Percentiles rank a stretch among this genome's conserved stretches.
These are phyloP conservation scores for Podila epigama DNA, from an alignment of 192 early-diverging fungal genomes.

Conservation along the genomic window DNA sequence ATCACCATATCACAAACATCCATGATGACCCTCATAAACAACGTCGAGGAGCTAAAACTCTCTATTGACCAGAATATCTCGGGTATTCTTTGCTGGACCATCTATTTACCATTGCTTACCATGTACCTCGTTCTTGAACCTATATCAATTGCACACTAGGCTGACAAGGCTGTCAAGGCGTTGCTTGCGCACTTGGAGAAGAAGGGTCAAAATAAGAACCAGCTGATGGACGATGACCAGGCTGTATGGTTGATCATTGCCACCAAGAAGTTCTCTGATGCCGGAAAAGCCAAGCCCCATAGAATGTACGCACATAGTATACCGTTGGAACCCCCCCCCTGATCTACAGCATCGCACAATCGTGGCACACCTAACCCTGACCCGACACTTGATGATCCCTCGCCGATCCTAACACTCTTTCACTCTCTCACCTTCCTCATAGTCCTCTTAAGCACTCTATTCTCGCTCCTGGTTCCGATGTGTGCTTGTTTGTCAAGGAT, in stretches of 20 bases:
- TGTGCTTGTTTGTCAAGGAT: slow-evolving; percentile 92
- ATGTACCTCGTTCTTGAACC: not conserved
- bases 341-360: not conserved
- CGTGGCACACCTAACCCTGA: too few species aligned
- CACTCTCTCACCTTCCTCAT: not conserved
- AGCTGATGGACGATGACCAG: slow-evolving; percentile 62
- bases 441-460: slow-evolving; percentile 77
- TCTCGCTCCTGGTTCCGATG: slow-evolving; percentile 66
- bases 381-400: too few species aligned
- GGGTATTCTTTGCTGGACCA: too few species aligned
- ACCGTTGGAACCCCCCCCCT: too few species aligned
- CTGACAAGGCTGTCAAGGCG: slow-evolving; percentile 63
- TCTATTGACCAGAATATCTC: too few species aligned
- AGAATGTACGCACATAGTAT: slow-evolving; percentile 61
- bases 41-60: too few species aligned
- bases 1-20: too few species aligned
- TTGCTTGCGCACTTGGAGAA: slow-evolving; percentile 55
- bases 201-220: slow-evolving; percentile 51
- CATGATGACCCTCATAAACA: too few species aligned
- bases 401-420: not conserved
- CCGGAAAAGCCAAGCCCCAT: slow-evolving; percentile 67
- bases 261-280: slow-evolving; percentile 73
- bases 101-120: not conserved
- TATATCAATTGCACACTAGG: slow-evolving; percentile 32
- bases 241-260: slow-evolving; percentile 69